phyloP scores from a whole-genome alignment of 2,329 filamentous ascomycete genomes.

The Chaetomiaceae sp. region DNA sequence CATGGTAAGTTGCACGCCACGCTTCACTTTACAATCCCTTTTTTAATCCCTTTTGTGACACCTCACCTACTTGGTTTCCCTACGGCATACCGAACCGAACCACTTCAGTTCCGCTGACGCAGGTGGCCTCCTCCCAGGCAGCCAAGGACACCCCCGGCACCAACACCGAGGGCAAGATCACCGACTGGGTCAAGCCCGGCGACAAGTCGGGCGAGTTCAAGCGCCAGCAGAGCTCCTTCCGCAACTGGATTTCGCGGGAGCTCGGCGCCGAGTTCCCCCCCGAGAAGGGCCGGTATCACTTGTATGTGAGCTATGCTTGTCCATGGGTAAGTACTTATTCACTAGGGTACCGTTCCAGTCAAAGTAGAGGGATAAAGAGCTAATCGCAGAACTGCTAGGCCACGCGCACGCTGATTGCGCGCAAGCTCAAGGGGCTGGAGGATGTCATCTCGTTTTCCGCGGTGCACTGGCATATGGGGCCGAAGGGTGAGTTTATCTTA shows the following conservation, averaged over 20 bases:
- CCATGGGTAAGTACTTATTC: constrained; percentile 66
- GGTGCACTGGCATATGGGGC: constrained; percentile 87
- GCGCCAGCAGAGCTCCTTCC: constrained; percentile 76
- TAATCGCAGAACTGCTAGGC: constrained; percentile 40
- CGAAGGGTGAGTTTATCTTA: constrained; percentile 48
- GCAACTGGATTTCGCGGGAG: constrained; percentile 71
- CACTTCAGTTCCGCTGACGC: too few relatives aligned
- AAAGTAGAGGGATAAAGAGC: not conserved
- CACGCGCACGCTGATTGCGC: constrained; percentile 78
- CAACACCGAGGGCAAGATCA: constrained; percentile 50
- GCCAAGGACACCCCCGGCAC: constrained; percentile 25
- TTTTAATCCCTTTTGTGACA: not conserved
- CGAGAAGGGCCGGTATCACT: constrained; percentile 87
- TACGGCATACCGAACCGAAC: not conserved
- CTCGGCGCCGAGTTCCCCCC: constrained; percentile 71
- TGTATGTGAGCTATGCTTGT: constrained; percentile 92
- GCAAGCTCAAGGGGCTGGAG: constrained; percentile 88
- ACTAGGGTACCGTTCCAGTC: too few relatives aligned
- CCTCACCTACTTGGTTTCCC: too few relatives aligned
- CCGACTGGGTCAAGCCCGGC: constrained; percentile 74
- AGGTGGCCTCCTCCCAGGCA: too few relatives aligned
- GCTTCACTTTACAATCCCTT: too few relatives aligned
- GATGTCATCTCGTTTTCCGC: constrained; percentile 72
- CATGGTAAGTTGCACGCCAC: constrained; percentile 5
- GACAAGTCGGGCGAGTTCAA: constrained; percentile 91